Evolutionary conservation across 768 basidiomycete species (phyloP).

Genomic region (Lentinula sp.): DNA sequence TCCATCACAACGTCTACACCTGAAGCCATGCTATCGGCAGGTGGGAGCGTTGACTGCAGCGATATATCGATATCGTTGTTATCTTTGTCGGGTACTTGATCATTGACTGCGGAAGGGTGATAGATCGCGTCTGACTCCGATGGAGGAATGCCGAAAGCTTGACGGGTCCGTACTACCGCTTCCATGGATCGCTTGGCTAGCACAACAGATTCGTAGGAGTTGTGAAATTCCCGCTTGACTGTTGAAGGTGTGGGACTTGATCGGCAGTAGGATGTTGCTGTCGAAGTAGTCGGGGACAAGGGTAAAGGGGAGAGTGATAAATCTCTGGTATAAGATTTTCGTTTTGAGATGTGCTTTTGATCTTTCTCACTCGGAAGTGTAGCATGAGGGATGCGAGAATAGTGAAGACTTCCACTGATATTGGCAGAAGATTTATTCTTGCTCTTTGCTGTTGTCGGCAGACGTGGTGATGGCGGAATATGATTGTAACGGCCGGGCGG

Average conservation of each 20-base stretch:
- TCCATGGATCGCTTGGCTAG: conserved; percentile 19
- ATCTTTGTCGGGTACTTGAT: background rate
- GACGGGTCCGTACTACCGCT: conserved; percentile 39
- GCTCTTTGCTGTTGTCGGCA: background rate
- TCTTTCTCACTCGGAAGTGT: background rate
- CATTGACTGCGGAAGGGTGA: background rate
- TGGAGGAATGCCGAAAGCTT: conserved; percentile 46
- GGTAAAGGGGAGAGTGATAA: background rate
- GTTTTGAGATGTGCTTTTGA: background rate
- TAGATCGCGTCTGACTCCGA: conserved; percentile 24
- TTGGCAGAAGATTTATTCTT: background rate
- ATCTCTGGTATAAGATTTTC: background rate
- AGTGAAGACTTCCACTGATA: background rate
- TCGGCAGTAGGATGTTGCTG: background rate
- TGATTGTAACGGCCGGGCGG: background rate
- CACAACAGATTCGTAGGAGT: conserved; percentile 9
- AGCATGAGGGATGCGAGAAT: background rate
- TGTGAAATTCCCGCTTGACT: background rate
- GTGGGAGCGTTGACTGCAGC: background rate
- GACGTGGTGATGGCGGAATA: background rate
- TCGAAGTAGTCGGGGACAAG: background rate
- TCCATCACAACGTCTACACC: conserved; percentile 4
- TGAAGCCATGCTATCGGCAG: conserved; percentile 21
- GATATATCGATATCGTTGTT: background rate
- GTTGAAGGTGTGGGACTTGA: background rate